Evolutionary conservation across 2,329 filamentous ascomycete species (phyloP).

Genomic region (Paraphoma chrysanthemicola): DNA sequence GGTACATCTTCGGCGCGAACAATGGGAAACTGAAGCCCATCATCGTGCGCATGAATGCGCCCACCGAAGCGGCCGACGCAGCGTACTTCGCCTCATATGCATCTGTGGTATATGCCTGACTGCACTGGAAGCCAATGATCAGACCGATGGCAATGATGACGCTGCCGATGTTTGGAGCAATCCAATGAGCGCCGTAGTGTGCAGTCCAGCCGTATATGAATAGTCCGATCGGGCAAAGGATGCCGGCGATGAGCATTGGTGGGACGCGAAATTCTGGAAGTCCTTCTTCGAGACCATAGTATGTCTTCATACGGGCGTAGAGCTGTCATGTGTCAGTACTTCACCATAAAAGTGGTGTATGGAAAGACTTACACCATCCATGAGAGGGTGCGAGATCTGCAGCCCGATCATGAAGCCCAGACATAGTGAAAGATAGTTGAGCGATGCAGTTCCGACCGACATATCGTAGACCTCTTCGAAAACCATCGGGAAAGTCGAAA

Average conservation of each 20-base stretch:
- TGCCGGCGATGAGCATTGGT: constrained; percentile 61
- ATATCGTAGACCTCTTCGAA: constrained; percentile 64
- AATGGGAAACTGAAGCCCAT: constrained; percentile 65
- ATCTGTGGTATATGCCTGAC: constrained; percentile 70
- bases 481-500: constrained; percentile 66
- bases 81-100: constrained; percentile 59
- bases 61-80: constrained; percentile 64
- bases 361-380: constrained; percentile 46
- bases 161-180: constrained; percentile 62
- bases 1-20: constrained; percentile 65
- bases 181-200: constrained; percentile 61
- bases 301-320: constrained; percentile 31
- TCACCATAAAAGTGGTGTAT: neutral
- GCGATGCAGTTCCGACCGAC: constrained; percentile 62
- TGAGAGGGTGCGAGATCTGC: constrained; percentile 53
- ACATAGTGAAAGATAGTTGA: constrained; percentile 69
- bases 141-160: constrained; percentile 54
- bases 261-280: constrained; percentile 56
- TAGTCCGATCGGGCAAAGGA: constrained; percentile 57
- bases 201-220: constrained; percentile 65
- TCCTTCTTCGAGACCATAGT: constrained; percentile 36
- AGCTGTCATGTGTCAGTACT: constrained; percentile 15
- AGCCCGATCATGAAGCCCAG: constrained; percentile 63
- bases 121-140: constrained; percentile 64
- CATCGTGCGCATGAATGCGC: constrained; percentile 62